A percentile compares a stretch with the other conserved stretches of the same genome.
phyloP scores from a whole-genome alignment of 208 protist genomes.

The Leishmania amazonensis region DNA sequence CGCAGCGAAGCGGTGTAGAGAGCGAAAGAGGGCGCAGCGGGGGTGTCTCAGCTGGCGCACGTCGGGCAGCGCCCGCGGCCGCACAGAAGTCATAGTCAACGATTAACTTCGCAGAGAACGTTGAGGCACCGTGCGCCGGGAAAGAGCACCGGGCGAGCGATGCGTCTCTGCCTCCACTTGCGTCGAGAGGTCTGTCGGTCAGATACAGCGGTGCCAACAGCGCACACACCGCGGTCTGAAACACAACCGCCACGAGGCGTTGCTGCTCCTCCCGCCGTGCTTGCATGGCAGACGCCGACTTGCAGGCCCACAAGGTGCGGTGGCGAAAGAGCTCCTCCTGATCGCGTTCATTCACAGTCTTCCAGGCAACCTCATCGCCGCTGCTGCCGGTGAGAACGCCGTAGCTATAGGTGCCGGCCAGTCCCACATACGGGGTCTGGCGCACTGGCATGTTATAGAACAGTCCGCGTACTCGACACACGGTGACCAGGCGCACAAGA shows the following conservation, averaged over 20 bases:
- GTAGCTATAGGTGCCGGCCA: neutral
- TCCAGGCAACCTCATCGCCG: neutral
- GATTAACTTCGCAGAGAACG: constrained; percentile 9
- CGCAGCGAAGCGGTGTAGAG: neutral
- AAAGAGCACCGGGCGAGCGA: neutral
- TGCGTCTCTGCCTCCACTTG: neutral
- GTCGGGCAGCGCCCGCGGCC: neutral
- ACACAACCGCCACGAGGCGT: constrained; percentile 11
- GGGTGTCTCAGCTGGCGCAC: constrained; percentile 1
- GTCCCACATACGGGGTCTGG: constrained; percentile 16
- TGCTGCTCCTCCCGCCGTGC: constrained; percentile 30
- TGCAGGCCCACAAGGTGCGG: neutral
- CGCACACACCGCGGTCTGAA: constrained; percentile 28
- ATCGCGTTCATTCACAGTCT: neutral
- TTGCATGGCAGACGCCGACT: constrained; percentile 26
- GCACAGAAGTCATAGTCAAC: neutral
- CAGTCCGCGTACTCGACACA: constrained; percentile 38
- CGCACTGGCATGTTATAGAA: constrained; percentile 58
- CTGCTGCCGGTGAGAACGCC: neutral
- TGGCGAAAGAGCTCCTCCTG: neutral
- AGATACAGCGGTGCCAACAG: constrained; percentile 38
- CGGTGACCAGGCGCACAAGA: constrained; percentile 3
- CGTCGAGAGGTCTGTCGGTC: neutral
- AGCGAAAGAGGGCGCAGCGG: constrained; percentile 1
- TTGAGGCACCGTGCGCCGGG: neutral